Evolutionary conservation across 2,329 filamentous ascomycete genomes (phyloP).

Genomic region (Pseudogymnoascus sp.): DNA sequence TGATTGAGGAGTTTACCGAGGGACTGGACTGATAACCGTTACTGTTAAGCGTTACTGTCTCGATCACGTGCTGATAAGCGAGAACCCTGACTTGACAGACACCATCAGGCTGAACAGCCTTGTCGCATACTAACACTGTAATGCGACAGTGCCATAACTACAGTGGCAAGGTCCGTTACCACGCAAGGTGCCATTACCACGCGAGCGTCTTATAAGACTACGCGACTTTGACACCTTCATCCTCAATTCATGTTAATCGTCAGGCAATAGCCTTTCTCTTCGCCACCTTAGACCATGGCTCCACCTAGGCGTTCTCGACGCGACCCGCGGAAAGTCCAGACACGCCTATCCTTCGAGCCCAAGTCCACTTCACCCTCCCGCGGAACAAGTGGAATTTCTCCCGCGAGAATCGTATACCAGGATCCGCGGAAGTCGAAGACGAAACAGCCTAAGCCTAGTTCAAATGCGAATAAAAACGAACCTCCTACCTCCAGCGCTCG

Average conservation of each 20-base stretch:
- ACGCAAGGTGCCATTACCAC: background rate
- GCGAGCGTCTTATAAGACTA: background rate
- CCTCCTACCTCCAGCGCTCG: background rate
- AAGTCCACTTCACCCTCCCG: background rate
- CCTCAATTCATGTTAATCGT: background rate
- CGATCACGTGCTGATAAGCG: background rate
- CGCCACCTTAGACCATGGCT: background rate
- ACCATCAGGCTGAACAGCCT: background rate
- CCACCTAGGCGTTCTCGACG: background rate
- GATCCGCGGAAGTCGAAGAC: background rate
- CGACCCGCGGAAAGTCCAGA: slow-evolving; percentile 1
- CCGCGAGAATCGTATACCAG: slow-evolving; percentile 1
- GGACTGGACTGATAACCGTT: background rate
- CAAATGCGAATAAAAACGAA: background rate
- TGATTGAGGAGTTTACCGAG: too few species aligned
- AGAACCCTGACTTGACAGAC: background rate
- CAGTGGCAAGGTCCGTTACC: background rate
- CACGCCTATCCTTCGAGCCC: background rate
- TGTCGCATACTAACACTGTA: background rate
- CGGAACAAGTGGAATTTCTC: background rate
- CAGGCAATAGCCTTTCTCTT: background rate
- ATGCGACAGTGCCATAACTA: background rate
- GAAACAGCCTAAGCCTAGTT: background rate
- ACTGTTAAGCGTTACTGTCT: background rate
- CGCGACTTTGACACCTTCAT: background rate